A percentile compares a stretch with the other conserved stretches of the same genome.
phyloP scores from a whole-genome alignment of 2,329 filamentous ascomycete genomes.

The Alternaria brassicicola region DNA sequence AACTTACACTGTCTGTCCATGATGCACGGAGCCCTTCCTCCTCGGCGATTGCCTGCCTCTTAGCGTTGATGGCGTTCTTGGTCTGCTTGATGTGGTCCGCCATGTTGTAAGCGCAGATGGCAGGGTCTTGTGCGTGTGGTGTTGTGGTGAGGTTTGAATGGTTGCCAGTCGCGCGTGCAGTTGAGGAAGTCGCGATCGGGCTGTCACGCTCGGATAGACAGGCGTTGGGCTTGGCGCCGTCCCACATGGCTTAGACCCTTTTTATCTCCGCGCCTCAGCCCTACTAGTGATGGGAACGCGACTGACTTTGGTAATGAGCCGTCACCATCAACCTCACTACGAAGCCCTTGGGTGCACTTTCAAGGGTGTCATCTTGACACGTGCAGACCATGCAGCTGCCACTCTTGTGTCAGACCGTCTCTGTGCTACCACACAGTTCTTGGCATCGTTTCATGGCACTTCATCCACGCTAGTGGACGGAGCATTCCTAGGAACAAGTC shows the following conservation, averaged over 20 bases:
- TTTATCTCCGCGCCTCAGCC: slow-evolving; percentile 21
- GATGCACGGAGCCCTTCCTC: slow-evolving; percentile 28
- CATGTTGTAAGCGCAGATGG: slow-evolving; percentile 18
- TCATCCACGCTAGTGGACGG: not conserved
- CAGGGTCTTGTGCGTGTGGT: slow-evolving; percentile 1
- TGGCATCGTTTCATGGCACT: not conserved
- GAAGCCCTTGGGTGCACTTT: too few relatives aligned
- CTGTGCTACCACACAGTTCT: not conserved
- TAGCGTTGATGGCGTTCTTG: slow-evolving; percentile 36
- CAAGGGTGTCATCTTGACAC: not conserved
- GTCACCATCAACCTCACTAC: not conserved
- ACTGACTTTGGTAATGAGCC: not conserved
- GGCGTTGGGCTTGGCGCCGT: slow-evolving; percentile 19
- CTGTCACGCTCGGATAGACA: slow-evolving; percentile 17
- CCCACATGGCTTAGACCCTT: slow-evolving; percentile 16
- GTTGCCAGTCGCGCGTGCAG: slow-evolving; percentile 5
- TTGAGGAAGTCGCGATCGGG: slow-evolving; percentile 17
- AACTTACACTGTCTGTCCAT: slow-evolving; percentile 19
- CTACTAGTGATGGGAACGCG: slow-evolving; percentile 7
- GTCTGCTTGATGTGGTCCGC: slow-evolving; percentile 33
- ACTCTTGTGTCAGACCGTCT: not conserved
- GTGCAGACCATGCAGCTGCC: not conserved
- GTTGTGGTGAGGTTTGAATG: not conserved
- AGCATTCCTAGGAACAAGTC: not conserved
- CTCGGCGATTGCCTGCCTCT: slow-evolving; percentile 31